Percentiles rank a stretch among this genome's conserved stretches.
These are phyloP conservation scores for Chlorella variabilis DNA, from an alignment of 163 green algal species.

Conservation along the genomic window DNA sequence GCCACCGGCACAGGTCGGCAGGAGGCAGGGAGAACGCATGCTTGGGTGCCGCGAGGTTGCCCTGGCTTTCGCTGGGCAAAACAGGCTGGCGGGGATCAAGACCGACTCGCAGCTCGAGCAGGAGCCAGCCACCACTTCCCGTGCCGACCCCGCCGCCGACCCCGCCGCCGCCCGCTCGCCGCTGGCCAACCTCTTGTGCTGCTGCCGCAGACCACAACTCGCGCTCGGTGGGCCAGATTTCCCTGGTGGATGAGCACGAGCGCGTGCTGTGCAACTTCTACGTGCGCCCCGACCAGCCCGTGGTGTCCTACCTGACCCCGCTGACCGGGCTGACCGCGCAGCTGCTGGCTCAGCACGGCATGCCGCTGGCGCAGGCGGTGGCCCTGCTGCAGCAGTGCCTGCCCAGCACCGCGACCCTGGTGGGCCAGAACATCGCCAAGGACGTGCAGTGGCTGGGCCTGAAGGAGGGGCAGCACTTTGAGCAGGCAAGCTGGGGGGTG, in stretches of 20 bases:
- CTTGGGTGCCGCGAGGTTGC: too few relatives aligned
- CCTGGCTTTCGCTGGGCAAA: too few relatives aligned
- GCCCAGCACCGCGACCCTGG: slow-evolving; percentile 73
- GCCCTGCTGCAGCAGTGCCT: slow-evolving; percentile 63
- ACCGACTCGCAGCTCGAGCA: not conserved
- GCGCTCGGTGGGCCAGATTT: slow-evolving; percentile 84
- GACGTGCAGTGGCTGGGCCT: slow-evolving; percentile 92
- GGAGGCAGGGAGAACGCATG: too few relatives aligned
- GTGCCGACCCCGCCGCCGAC: not conserved
- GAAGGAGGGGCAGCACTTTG: slow-evolving; percentile 80
- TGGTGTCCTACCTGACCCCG: slow-evolving; percentile 88
- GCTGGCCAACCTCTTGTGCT: not conserved
- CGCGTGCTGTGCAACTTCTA: slow-evolving; percentile 83
- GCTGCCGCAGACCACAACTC: slow-evolving; percentile 77
- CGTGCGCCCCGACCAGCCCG: slow-evolving; percentile 69
- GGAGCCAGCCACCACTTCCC: too few relatives aligned
- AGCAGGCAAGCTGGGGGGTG: slow-evolving; percentile 13
- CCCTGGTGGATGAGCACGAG: slow-evolving; percentile 84
- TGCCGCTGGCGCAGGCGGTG: slow-evolving; percentile 62
- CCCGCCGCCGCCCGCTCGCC: not conserved
- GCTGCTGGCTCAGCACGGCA: slow-evolving; percentile 27
- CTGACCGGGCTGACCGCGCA: slow-evolving; percentile 63
- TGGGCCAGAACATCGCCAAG: slow-evolving; percentile 91
- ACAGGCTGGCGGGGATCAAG: too few relatives aligned
- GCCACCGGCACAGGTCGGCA: slow-evolving; percentile 68